These are phyloP conservation scores for Amborella trichopoda DNA, from an alignment of 164 flowering plant species.

Conservation along the genomic window DNA sequence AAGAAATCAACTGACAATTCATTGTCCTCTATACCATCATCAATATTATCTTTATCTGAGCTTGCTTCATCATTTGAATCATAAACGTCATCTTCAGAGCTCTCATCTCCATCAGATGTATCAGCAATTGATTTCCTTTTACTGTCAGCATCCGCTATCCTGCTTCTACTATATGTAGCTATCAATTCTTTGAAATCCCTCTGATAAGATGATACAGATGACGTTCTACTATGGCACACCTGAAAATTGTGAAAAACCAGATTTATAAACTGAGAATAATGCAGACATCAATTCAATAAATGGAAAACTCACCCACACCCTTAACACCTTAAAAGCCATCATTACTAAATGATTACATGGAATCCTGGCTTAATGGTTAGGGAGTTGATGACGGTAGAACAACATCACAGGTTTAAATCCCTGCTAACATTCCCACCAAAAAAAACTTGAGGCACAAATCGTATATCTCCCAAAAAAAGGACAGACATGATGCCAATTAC, in stretches of 20 bases:
- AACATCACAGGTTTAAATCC: too few relatives aligned
- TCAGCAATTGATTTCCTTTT: conserved; percentile 16
- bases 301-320: too few relatives aligned
- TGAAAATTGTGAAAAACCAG: too few relatives aligned
- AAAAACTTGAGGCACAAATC: background rate
- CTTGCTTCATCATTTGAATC: conserved; percentile 20
- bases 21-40: conserved; percentile 18
- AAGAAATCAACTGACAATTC: conserved; percentile 59
- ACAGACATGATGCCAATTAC: background rate
- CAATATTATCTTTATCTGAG: conserved; percentile 9
- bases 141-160: conserved; percentile 3
- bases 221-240: conserved; percentile 77
- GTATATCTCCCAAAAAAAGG: background rate
- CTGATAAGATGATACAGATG: conserved; percentile 41
- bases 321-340: too few relatives aligned
- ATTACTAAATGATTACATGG: too few relatives aligned
- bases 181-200: conserved; percentile 53
- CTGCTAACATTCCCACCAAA: too few relatives aligned
- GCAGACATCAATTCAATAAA: too few relatives aligned
- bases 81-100: conserved; percentile 18
- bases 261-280: too few relatives aligned
- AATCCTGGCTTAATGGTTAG: too few relatives aligned
- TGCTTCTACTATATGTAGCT: conserved; percentile 28
- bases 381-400: too few relatives aligned
- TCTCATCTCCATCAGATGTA: conserved; percentile 10